Evolutionary conservation across 345 rosid species (phyloP).

Genomic region (Ceriops zippeliana): DNA sequence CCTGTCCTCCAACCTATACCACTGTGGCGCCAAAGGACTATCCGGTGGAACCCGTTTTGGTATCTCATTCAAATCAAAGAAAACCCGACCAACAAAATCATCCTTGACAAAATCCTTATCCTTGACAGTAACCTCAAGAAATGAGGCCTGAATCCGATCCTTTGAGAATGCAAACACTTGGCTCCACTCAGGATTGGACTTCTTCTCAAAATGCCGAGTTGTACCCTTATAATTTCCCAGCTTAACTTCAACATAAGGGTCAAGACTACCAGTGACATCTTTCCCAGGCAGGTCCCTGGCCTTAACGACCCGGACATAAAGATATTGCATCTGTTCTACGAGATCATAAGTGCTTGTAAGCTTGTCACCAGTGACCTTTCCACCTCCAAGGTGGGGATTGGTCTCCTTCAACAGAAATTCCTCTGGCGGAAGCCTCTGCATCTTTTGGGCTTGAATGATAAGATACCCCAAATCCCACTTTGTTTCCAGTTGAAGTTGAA

Average conservation of each 20-base stretch:
- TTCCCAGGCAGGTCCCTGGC: slow-evolving; percentile 82
- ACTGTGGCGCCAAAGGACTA: slow-evolving; percentile 93
- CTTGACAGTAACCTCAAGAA: slow-evolving; percentile 70
- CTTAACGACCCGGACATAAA: slow-evolving; percentile 86
- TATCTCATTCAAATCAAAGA: slow-evolving; percentile 63
- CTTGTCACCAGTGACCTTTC: slow-evolving; percentile 68
- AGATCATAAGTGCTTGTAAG: slow-evolving; percentile 75
- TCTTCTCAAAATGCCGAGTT: slow-evolving; percentile 84
- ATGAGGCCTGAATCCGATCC: slow-evolving; percentile 70
- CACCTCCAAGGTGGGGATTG: slow-evolving; percentile 78
- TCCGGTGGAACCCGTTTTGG: slow-evolving; percentile 86
- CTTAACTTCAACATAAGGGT: slow-evolving; percentile 94
- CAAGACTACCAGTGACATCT: slow-evolving; percentile 84
- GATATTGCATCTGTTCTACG: slow-evolving; percentile 87
- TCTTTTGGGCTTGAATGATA: slow-evolving; percentile 26
- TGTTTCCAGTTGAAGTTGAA: background rate
- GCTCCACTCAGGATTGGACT: slow-evolving; percentile 69
- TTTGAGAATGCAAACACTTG: slow-evolving; percentile 92
- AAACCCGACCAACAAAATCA: slow-evolving; percentile 61
- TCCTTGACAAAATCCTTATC: slow-evolving; percentile 82
- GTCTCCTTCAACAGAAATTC: slow-evolving; percentile 75
- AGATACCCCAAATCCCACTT: slow-evolving; percentile 14
- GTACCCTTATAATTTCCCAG: slow-evolving; percentile 87
- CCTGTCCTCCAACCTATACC: slow-evolving; percentile 74
- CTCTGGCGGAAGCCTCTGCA: slow-evolving; percentile 78